Conservation (phyloP, 129 eudicot species). For the Centaurea solstitialis region DNA sequence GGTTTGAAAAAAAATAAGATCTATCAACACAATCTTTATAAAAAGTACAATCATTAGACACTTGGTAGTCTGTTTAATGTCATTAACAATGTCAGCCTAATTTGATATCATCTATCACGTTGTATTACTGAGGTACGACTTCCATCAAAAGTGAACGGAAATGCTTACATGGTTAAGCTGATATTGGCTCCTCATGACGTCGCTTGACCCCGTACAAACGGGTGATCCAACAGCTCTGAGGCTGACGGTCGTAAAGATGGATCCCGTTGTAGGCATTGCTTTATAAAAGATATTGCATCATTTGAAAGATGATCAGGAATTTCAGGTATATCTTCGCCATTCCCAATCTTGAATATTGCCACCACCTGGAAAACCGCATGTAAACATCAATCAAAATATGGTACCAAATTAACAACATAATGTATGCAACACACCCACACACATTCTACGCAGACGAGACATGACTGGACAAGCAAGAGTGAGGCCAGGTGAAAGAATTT, state of each 20-base stretch:
- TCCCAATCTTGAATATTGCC: conserved; percentile 93
- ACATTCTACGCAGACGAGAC: too few species aligned
- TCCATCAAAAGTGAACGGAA: conserved; percentile 73
- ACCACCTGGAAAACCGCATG: conserved; percentile 60
- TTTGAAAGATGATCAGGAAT: conserved; percentile 77
- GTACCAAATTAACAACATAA: too few species aligned
- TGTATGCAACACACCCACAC: too few species aligned
- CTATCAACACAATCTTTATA: too few species aligned
- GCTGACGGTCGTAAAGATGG: conserved; percentile 85
- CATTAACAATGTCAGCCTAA: too few species aligned
- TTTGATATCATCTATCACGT: too few species aligned
- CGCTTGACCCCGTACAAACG: conserved; percentile 81
- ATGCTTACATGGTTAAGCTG: conserved; percentile 59
- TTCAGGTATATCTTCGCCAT: conserved; percentile 90
- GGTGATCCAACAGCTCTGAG: conserved; percentile 58
- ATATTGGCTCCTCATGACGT: conserved; percentile 50
- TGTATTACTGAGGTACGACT: conserved; percentile 69
- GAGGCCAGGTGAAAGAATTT: too few species aligned
- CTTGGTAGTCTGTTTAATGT: too few species aligned
- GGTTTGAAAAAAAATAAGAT: too few species aligned
- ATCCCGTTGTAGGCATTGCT: conserved; percentile 77
- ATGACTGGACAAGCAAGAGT: too few species aligned
- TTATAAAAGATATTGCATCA: conserved; percentile 74
- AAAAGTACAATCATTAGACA: too few species aligned
- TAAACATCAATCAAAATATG: not conserved